These are phyloP conservation scores for Mortierella sp. DNA, from an alignment of 371 early-diverging fungal genomes.

Conservation along the genomic window DNA sequence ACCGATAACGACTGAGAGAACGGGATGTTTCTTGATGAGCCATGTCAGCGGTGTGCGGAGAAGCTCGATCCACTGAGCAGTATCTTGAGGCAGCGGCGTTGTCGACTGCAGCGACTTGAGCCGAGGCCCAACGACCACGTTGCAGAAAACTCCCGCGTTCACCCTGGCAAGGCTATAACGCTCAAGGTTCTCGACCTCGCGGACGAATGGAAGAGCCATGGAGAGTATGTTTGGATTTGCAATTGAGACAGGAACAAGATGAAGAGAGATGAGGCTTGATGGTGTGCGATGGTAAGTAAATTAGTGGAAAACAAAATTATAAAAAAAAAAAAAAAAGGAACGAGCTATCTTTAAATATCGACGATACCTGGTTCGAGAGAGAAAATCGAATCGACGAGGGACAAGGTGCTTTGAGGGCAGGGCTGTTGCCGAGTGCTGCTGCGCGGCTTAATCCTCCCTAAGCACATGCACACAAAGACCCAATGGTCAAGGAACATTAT, in stretches of 20 bases:
- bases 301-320: not conserved
- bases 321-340: not conserved
- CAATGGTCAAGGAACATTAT: too few relatives aligned
- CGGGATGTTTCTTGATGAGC: slow-evolving; percentile 31
- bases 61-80: slow-evolving; percentile 28
- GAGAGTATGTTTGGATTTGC: not conserved
- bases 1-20: slow-evolving; percentile 22
- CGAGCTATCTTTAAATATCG: too few relatives aligned
- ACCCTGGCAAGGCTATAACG: slow-evolving; percentile 33
- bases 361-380: too few relatives aligned
- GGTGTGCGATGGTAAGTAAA: too few relatives aligned
- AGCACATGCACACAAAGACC: too few relatives aligned
- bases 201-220: slow-evolving; percentile 31
- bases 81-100: slow-evolving; percentile 1
- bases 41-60: slow-evolving; percentile 26
- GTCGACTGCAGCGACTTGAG: slow-evolving; percentile 5
- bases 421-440: too few relatives aligned
- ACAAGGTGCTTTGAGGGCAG: too few relatives aligned
- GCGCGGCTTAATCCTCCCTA: too few relatives aligned
- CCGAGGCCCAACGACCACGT: slow-evolving; percentile 38
- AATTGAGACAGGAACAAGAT: not conserved
- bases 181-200: slow-evolving; percentile 30
- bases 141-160: slow-evolving; percentile 24
- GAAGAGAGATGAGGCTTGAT: not conserved
- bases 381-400: not conserved